Evolutionary conservation across 495 filamentous ascomycete genomes (phyloP), one percentile per base, ranked within the genome.

Genomic region (Umbilicaria muhlenbergii): DNA sequence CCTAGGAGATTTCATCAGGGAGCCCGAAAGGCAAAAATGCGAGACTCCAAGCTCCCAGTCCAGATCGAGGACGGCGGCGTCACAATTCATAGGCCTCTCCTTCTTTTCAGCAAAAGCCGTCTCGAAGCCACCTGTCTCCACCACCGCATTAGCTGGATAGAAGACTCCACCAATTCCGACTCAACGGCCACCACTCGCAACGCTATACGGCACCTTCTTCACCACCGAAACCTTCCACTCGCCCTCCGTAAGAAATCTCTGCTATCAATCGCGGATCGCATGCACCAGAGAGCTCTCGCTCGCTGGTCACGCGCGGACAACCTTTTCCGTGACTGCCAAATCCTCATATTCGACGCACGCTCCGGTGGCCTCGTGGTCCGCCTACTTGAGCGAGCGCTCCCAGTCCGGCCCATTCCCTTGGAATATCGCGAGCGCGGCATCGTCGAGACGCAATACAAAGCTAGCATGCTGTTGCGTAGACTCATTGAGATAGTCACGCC

Each of bases 131-230:
- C 86, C 2, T 94, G 88, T 55, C 47, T 73, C 17, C 65, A 71
- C 39, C 68, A 76, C 42, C 50, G 63, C 1, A 63, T 91, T 17
- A 63, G 65, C 2, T 96, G 82, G 77, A 82, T 82, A 50, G 82
- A 88, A 46, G 91, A 98, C 53, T 62, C 67, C 38, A 93, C 87
- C n/a, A 98, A 98, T 53, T 58, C 70, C 33, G 83, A 94, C 55
- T 69, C 66, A 15, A 87, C 80, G 2, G 60, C 84, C 32, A 94
- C 91, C 0, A 62, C 66, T 32, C 71, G 91, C 38, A 98, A 96
- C 54, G 74, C 88, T 0, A 68, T 93, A 19, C 78, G 91, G 38
- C 61, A 76, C 42, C 58, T 95, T 35, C 64, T 74, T 34, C 60
- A 63, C 13, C 58, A 67, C 10, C 58, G 78, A 38, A 54, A 54